Conservation (phyloP, 805 yeast species). For the Sugiyamaella lignohabitans region DNA sequence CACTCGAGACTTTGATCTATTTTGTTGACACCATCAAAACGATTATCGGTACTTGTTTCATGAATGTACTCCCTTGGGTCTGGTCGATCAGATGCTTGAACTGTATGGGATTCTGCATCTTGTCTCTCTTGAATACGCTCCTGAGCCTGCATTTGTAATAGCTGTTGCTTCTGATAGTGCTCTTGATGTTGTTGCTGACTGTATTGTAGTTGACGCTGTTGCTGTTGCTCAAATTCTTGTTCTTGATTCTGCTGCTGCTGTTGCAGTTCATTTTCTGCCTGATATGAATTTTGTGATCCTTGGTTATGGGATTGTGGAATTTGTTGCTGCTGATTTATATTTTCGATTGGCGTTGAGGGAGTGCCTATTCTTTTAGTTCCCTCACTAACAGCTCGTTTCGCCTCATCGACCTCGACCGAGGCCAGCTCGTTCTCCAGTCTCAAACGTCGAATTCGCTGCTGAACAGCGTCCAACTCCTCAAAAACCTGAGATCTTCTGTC, state of each 20-base stretch:
- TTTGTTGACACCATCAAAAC: not conserved
- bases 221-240: slow-evolving; percentile 6
- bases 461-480: slow-evolving; percentile 13
- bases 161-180: slow-evolving; percentile 10
- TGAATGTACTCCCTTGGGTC: no score
- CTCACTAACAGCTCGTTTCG: not conserved
- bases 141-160: slow-evolving; percentile 8
- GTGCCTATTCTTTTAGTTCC: not conserved
- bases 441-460: slow-evolving; percentile 9
- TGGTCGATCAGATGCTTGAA: not conserved
- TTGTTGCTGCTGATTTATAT: no score
- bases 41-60: not conserved
- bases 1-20: not conserved
- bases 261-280: not conserved
- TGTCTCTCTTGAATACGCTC: slow-evolving; percentile 6
- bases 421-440: slow-evolving; percentile 3
- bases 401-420: not conserved
- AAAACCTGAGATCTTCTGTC: slow-evolving; percentile 5
- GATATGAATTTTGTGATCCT: not conserved
- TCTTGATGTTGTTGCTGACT: slow-evolving; percentile 5
- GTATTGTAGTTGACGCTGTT: slow-evolving; percentile 6
- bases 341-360: not conserved
- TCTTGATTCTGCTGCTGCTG: slow-evolving; percentile 6
- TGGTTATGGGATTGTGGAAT: not conserved
- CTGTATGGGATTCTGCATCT: not conserved